These are phyloP conservation scores for Acaromyces ingoldii DNA, from an alignment of 1,284 basidiomycete genomes.

Conservation along the genomic window DNA sequence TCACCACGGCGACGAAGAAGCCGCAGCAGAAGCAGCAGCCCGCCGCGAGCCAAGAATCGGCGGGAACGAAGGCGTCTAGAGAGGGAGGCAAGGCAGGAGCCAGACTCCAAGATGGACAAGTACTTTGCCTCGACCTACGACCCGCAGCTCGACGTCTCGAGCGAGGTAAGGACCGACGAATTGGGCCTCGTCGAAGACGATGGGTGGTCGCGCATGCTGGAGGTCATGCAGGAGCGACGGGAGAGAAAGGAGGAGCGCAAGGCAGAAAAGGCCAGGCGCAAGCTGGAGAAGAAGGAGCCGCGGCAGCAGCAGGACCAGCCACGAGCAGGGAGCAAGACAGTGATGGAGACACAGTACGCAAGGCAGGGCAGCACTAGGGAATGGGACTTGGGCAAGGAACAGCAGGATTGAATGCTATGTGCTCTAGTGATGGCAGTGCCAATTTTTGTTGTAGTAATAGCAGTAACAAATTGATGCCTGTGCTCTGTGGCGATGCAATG, in stretches of 20 bases:
- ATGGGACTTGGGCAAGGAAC: constrained; percentile 23
- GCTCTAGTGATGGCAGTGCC: too few relatives aligned
- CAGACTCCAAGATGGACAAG: constrained; percentile 40
- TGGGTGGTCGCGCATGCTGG: constrained; percentile 17
- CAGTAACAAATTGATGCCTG: too few relatives aligned
- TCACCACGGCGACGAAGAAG: background rate
- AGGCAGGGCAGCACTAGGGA: constrained; percentile 2
- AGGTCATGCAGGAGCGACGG: constrained; percentile 1
- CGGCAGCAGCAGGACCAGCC: background rate
- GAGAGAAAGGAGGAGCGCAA: background rate
- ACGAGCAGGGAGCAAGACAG: background rate
- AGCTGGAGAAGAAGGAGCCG: background rate
- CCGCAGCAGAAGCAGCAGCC: background rate
- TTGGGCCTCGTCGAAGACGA: constrained; percentile 15
- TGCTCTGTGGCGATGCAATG: too few relatives aligned
- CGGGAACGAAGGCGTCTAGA: background rate
- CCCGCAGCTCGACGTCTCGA: constrained; percentile 9
- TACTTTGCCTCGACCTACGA: constrained; percentile 35
- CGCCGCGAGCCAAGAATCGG: background rate
- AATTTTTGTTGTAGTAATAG: too few relatives aligned
- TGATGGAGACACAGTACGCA: background rate
- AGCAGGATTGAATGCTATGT: too few relatives aligned
- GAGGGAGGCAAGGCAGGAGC: constrained; percentile 8
- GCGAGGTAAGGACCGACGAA: constrained; percentile 12
- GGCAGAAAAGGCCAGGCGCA: background rate